These are phyloP conservation scores for Psidium guajava DNA, from an alignment of 345 rosid species.

Conservation along the genomic window DNA sequence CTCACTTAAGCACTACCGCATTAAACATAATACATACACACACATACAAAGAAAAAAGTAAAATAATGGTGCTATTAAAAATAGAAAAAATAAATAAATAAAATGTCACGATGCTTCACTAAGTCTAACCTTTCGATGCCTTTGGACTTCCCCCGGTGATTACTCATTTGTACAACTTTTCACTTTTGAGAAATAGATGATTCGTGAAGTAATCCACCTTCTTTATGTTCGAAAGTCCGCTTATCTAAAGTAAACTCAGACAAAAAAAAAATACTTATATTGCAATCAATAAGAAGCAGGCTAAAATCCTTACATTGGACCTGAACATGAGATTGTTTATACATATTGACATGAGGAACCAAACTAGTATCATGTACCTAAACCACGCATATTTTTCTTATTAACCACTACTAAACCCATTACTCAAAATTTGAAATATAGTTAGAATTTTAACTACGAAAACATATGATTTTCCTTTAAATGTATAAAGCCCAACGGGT, in stretches of 20 bases:
- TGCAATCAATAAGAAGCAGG: not conserved
- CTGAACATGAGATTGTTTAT: too few relatives aligned
- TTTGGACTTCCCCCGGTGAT: too few relatives aligned
- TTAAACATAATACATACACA: not conserved
- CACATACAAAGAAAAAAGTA: too few relatives aligned
- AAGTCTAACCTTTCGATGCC: not conserved
- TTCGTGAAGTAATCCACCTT: too few relatives aligned
- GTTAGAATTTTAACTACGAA: not conserved
- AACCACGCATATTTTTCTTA: too few relatives aligned
- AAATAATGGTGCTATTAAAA: too few relatives aligned
- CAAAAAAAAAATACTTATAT: not conserved
- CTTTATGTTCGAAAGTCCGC: not conserved
- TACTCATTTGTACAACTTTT: not conserved
- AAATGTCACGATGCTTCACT: not conserved
- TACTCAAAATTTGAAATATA: not conserved
- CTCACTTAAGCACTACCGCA: not conserved
- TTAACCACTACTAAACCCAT: not conserved
- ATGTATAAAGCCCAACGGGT: not conserved
- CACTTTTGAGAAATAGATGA: not conserved
- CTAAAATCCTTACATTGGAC: not conserved
- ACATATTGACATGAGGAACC: not conserved
- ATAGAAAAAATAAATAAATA: too few relatives aligned
- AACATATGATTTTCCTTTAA: not conserved
- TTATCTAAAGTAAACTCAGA: not conserved
- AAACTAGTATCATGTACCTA: not conserved